Percentiles rank a stretch among this genome's conserved stretches.
phyloP scores from a whole-genome alignment of 2,329 filamentous ascomycete species.

The Colletotrichum eremochloae region DNA sequence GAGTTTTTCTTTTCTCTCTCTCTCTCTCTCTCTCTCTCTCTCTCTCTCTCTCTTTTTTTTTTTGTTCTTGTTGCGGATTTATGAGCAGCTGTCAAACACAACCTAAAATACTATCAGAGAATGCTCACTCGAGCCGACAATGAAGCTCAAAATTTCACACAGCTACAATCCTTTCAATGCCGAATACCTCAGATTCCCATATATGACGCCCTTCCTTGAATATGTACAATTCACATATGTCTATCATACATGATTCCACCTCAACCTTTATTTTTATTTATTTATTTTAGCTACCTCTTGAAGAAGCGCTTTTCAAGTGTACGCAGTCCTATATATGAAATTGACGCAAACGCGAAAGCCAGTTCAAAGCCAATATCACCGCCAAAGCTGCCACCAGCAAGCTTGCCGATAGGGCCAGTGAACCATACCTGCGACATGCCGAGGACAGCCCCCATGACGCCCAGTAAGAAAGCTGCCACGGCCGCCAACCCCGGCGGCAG shows the following conservation, averaged over 20 bases:
- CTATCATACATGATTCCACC: constrained; percentile 15
- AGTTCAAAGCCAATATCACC: constrained; percentile 70
- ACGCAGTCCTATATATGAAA: constrained; percentile 65
- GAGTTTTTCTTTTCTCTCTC: background rate
- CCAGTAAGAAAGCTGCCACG: constrained; percentile 71
- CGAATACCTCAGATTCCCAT: constrained; percentile 1
- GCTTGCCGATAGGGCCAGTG: constrained; percentile 74
- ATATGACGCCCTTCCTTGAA: background rate
- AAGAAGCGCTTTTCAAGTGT: constrained; percentile 58
- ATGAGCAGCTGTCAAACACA: background rate
- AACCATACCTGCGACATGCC: constrained; percentile 81
- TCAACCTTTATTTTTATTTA: background rate
- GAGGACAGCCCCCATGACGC: constrained; percentile 73
- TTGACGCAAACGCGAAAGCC: constrained; percentile 70
- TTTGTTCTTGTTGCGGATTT: no score
- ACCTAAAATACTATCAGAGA: no score
- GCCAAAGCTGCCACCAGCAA: constrained; percentile 66
- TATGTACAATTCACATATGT: constrained; percentile 7
- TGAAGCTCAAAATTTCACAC: no score
- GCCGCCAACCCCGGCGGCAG: constrained; percentile 76
- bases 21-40: no score
- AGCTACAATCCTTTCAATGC: background rate
- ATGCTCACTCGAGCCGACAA: background rate
- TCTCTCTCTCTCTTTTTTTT: no score
- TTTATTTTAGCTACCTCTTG: constrained; percentile 48